A percentile compares a stretch with the other conserved stretches of the same genome.
These are phyloP conservation scores for Phytophthora capsici DNA, from an alignment of 352 stramenopile species.

Conservation along the genomic window DNA sequence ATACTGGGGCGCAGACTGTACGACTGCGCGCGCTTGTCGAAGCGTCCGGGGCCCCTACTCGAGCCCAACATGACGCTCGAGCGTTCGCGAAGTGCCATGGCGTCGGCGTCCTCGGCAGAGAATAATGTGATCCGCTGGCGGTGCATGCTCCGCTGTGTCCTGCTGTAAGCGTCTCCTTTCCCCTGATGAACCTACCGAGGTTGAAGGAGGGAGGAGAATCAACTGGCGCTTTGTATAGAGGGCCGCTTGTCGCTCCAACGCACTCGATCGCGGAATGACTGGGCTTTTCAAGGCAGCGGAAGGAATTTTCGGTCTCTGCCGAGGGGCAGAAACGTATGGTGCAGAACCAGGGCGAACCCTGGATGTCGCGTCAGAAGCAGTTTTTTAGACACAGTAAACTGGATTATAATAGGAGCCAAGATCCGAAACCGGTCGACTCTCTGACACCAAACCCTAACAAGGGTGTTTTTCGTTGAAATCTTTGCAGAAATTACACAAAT, in stretches of 20 bases:
- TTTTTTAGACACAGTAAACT: slow-evolving; percentile 19
- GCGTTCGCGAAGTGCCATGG: slow-evolving; percentile 76
- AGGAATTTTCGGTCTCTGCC: slow-evolving; percentile 32
- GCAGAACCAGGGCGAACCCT: neutral
- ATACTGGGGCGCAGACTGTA: slow-evolving; percentile 70
- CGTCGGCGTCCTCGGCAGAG: slow-evolving; percentile 68
- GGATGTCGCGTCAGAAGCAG: slow-evolving; percentile 22
- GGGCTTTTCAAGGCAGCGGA: neutral
- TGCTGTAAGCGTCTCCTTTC: neutral
- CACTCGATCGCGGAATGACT: slow-evolving; percentile 45
- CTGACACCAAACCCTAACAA: slow-evolving; percentile 11
- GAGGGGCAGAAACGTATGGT: slow-evolving; percentile 24
- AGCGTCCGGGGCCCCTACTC: slow-evolving; percentile 35
- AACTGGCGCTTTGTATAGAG: slow-evolving; percentile 32
- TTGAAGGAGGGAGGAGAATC: neutral
- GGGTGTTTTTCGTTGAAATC: slow-evolving; percentile 18
- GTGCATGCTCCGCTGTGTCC: slow-evolving; percentile 33
- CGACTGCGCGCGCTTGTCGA: slow-evolving; percentile 47
- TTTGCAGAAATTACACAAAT: slow-evolving; percentile 17
- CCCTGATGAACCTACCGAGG: neutral
- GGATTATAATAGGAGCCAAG: neutral
- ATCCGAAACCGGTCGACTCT: slow-evolving; percentile 11
- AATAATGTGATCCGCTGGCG: slow-evolving; percentile 79
- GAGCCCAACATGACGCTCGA: slow-evolving; percentile 35
- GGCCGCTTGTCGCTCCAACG: slow-evolving; percentile 17